Base-by-base conservation (phyloP, 106 monocot genomes). In the Allium cepa region DNA sequence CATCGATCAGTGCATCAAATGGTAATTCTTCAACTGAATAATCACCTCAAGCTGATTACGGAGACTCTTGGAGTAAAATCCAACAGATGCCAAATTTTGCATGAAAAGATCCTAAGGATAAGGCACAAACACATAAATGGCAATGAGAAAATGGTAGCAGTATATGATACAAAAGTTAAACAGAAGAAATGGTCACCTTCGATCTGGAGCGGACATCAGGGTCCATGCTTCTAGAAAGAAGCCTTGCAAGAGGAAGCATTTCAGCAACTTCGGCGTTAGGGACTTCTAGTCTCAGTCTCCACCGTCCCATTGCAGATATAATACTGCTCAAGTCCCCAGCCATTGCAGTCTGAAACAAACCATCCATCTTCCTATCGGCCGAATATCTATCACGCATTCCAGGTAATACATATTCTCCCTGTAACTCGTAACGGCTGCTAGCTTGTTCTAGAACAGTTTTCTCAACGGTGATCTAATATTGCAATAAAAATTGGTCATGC, bases 361-460 rank as follows among this genome's bases (percentile, higher is more conserved):
- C 78, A 79, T 75, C 73, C 57, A 67, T 83, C 66, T 74, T 78
- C 50, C 64, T 83, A 15, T 76, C 70, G 60, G 69, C 17, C 15
- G 80, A 67, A 76, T 84, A 80, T 66, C 99, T 76, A 79, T 97
- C 97, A 71, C 97, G 88, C 49, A 80, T 81, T 71, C 99, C 90
- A 77, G 99, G 99, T 17, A 99, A 74, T 46, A 99, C 99, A 78
- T 99, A 99, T 83, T 99, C 99, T 68, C 99, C 99, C 75, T 99
- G 99, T 63, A 99, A 79, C 72, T 92, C 99, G 79, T 99, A 99
- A 56, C 74, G 86, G 75, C 99, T 99, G 72, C 57, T 75, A 50
- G 87, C 80, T 93, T 99, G 99, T 69, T 99, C 84, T 11, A 99
- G 73, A 76, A 99, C 73, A 63, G 92, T 75, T 76, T 99, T 99